Evolutionary conservation across 2,329 filamentous ascomycete species (phyloP), one percentile per base, ranked within the genome.

Genomic region (Parasarocladium wereldwijsianum): DNA sequence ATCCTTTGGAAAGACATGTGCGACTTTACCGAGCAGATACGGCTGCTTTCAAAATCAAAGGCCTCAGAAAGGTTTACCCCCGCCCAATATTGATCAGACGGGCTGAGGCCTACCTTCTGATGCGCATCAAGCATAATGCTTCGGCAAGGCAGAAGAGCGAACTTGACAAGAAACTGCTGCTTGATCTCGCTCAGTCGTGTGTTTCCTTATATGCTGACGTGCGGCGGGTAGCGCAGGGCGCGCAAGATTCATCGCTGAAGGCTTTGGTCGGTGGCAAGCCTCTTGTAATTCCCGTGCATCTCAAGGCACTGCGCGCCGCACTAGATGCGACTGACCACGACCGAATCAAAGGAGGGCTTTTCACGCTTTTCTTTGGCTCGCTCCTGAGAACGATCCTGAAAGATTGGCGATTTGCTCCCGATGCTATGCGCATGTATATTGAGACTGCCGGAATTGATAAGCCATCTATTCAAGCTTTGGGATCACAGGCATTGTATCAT

Each of bases 191-290:
- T 5, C 71, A 92, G 42, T 94, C 87, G 0, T 85, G 81, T 38
- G 76, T 93, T 3, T 96, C 87, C 0, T 60, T 83, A 4, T 98
- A 98, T 49, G 90, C 90, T 0, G 90, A 98, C 47, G 90, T 96
- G 30, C 79, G 92, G n/a, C 71, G 86, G 18, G 86, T 86, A 31
- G 90, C 90, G 3, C 90, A 98, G 50, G 79, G 76, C 36, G 84
- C 90, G 0, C 80, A 84, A 33, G 92, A 98, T 51, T 92, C 90
- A 1, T 90, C 90, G 1, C 68, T 96, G 18, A 94, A 93, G 57
- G 80, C 81, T 17, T 67, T 98, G 9, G 79, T 93, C 40, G 90
- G 86, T 2, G 82, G 85, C 14, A 76, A 86, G 32, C 77, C 85
- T 2, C 63, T 96, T 5, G 81, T 98, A 24, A 92, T 98, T 11